Base-by-base conservation (phyloP, 371 early-diverging fungal genomes). In the Mucor velutinosus region DNA sequence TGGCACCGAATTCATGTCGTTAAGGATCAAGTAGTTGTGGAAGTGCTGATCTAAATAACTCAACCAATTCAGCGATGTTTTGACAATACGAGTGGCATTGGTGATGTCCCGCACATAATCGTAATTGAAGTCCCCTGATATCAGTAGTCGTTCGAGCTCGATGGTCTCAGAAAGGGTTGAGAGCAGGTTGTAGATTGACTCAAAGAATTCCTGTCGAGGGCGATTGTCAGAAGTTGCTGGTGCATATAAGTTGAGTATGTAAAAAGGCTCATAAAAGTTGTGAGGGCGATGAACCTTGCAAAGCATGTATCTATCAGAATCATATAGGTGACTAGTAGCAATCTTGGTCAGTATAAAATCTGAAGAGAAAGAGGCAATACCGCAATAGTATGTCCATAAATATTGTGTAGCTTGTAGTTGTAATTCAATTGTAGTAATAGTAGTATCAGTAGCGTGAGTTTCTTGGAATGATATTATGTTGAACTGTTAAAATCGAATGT, bases 331-430 rank as follows among this genome's bases (percentile, higher is more conserved):
- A 19, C 37, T 21, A n/a, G n/a, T n/a, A n/a, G n/a, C n/a, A n/a
- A n/a, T n/a, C n/a, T n/a, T n/a, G n/a, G n/a, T n/a, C n/a, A 27
- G 66, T 66, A 56, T 10, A 66, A 41, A 49, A 5, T 39, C 30
- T 10, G 41, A 5, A 19, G 60, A 60, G 23, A 62, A 58, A 19
- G 51, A 62, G 19, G 61, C 30, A 3, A 67, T 56, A 43, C 56
- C 62, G 32, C 56, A 60, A 33, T 67, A 23, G 12, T 60, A 29
- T 5, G 67, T 41, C 67, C 47, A 67, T 3, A 67, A 21, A 11
- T 35, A 25, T 29, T 56, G 43, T 7, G 55, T 14, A 8, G 57
- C 30, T 45, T 67, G 67, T 12, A 67, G 33, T 25, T 67, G 56
- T 25, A 58, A 15, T 19, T 57, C 15, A 4, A 67, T 33, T 2